These are phyloP conservation scores for Sporothrix euskadiensis DNA, from an alignment of 2,329 filamentous ascomycete species.

Conservation along the genomic window DNA sequence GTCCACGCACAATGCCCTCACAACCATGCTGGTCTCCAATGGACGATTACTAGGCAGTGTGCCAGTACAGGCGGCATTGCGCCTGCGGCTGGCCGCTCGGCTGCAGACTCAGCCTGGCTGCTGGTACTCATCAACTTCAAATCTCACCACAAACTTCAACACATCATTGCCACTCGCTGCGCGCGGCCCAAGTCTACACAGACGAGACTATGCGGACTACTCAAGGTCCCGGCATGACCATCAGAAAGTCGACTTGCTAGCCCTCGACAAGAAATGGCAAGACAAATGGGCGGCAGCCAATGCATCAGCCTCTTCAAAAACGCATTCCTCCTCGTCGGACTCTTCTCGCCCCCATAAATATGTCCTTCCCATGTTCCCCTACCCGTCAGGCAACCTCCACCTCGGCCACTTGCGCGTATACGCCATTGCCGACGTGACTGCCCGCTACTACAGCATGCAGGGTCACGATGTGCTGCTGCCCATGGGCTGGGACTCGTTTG, in stretches of 20 bases:
- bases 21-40: slow-evolving; percentile 30
- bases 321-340: background rate
- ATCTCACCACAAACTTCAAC: background rate
- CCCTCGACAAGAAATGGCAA: slow-evolving; percentile 56
- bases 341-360: slow-evolving; percentile 52
- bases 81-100: background rate
- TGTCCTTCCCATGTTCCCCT: slow-evolving; percentile 89
- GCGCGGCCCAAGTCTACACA: background rate
- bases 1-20: background rate
- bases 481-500: slow-evolving; percentile 96
- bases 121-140: background rate
- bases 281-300: slow-evolving; percentile 44
- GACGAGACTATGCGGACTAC: slow-evolving; percentile 40
- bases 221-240: background rate
- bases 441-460: slow-evolving; percentile 72
- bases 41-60: slow-evolving; percentile 7
- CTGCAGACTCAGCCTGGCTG: slow-evolving; percentile 11
- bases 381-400: slow-evolving; percentile 83
- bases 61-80: slow-evolving; percentile 10
- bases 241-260: slow-evolving; percentile 47
- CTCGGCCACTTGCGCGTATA: slow-evolving; percentile 87
- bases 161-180: background rate
- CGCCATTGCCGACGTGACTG: slow-evolving; percentile 83
- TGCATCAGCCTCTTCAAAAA: slow-evolving; percentile 31
- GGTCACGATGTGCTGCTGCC: slow-evolving; percentile 76